Conservation (phyloP, 139 green algal genomes). For the Micractinium sp. region DNA sequence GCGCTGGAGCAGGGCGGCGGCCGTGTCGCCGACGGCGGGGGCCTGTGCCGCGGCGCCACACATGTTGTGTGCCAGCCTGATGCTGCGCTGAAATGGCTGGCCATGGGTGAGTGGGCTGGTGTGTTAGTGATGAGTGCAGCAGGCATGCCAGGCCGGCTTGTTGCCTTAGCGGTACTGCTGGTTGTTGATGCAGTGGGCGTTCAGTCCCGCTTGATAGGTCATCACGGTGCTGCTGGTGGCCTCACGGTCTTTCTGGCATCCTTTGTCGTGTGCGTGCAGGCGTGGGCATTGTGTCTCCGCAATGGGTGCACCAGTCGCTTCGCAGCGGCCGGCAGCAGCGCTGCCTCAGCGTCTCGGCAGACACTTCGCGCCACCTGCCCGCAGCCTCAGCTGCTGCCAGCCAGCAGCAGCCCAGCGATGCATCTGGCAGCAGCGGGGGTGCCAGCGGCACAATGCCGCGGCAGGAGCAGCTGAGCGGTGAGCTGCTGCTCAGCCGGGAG, state of each 20-base stretch:
- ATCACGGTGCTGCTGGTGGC: not conserved
- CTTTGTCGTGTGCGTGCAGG: slow-evolving; percentile 13
- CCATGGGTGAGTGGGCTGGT: slow-evolving; percentile 33
- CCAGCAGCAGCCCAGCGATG: not conserved
- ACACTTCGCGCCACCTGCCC: slow-evolving; percentile 40
- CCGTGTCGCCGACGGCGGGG: not conserved
- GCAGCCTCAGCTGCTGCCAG: not conserved
- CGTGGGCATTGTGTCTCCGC: slow-evolving; percentile 47
- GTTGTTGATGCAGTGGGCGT: not conserved
- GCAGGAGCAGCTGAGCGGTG: not conserved
- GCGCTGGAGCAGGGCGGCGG: slow-evolving; percentile 37
- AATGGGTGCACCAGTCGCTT: slow-evolving; percentile 45
- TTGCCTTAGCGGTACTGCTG: not conserved
- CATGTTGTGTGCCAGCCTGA: slow-evolving; percentile 44
- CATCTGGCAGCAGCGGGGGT: not conserved
- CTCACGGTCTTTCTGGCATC: not conserved
- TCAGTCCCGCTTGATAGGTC: not conserved
- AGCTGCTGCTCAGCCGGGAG: slow-evolving; percentile 28
- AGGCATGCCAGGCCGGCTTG: not conserved
- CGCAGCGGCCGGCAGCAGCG: slow-evolving; percentile 34
- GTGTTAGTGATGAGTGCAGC: not conserved
- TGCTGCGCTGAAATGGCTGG: slow-evolving; percentile 39
- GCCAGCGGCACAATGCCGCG: not conserved
- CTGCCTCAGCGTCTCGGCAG: slow-evolving; percentile 41
- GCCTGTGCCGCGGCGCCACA: slow-evolving; percentile 21